phyloP scores from a whole-genome alignment of 192 early-diverging fungal species.

The Geosiphon pyriformis region DNA sequence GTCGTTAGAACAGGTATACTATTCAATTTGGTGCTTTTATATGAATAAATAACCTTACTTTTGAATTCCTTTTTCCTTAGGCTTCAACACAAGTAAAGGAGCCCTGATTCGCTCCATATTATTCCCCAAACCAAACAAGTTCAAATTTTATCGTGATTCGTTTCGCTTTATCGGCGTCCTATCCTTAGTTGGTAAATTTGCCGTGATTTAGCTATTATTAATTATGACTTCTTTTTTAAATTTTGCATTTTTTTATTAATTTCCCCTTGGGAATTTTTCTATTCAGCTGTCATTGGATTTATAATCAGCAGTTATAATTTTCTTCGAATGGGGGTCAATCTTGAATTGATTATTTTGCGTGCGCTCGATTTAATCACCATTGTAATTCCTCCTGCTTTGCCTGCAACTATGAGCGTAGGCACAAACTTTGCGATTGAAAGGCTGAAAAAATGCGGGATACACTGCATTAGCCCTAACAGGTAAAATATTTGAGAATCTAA shows the following conservation, averaged over 20 bases:
- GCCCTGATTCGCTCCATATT: slow-evolving; percentile 91
- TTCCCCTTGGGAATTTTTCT: not conserved
- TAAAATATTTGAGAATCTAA: not conserved
- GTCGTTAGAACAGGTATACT: slow-evolving; percentile 68
- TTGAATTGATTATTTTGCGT: slow-evolving; percentile 72
- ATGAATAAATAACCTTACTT: no score
- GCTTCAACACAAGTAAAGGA: slow-evolving; percentile 97
- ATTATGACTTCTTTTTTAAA: not conserved
- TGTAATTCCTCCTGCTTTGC: slow-evolving; percentile 93
- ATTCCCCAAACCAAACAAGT: slow-evolving; percentile 93
- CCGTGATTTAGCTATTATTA: not conserved
- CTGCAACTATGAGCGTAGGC: slow-evolving; percentile 97
- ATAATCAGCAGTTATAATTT: slow-evolving; percentile 86
- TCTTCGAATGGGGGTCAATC: slow-evolving; percentile 66
- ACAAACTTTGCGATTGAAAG: slow-evolving; percentile 91
- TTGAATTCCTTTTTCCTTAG: slow-evolving; percentile 4
- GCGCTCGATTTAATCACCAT: slow-evolving; percentile 96
- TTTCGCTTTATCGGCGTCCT: slow-evolving; percentile 94
- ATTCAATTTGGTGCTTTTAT: not conserved
- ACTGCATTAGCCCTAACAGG: slow-evolving; percentile 84
- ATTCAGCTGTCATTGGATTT: slow-evolving; percentile 69
- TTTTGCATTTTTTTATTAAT: no score
- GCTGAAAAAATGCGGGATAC: slow-evolving; percentile 75
- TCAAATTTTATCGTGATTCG: slow-evolving; percentile 96
- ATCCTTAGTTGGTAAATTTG: slow-evolving; percentile 58